Base-by-base conservation (phyloP, 2,329 filamentous ascomycete species). In the Thelonectria olida region DNA sequence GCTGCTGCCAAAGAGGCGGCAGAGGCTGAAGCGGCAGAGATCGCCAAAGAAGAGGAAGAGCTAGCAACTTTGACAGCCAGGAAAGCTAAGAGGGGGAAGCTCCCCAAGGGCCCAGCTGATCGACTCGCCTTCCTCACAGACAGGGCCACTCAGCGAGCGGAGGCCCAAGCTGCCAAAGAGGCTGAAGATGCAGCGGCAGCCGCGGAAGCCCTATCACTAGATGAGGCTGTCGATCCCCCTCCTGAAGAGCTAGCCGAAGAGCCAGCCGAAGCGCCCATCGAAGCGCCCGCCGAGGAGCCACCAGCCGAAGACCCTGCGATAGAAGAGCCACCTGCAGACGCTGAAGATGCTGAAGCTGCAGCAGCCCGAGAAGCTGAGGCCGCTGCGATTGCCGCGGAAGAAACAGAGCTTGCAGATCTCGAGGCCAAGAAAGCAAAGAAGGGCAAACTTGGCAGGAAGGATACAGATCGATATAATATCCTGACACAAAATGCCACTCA, bases 41-140 rank as follows among this genome's bases (percentile, higher is more conserved):
- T 60, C 36, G 44, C 57, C 17, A 51, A 54, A 20, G 76, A 81
- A 60, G 78, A 75, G 5, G 76, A 78, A 41, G 79, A 82, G 66
- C 78, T 78, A 23, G 76, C 75, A 17, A 73, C 74, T 13, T 74
- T 74, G 56, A 75, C 77, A 51, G 76, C 76, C 5, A 70, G 66
- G 59, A 70, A 68, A 31, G 28, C 50, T 41, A 82, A 81, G 70
- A 78, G 77, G 58, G 62, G 62, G 2, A 60, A 57, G 12, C 31
- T 63, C 12, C 7, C 20, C 5, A 63, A 61, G 17, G 61, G 61
- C n/a, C n/a, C n/a, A 9, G 56, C 52, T 10, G 61, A 63, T 2
- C 56, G 61, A 13, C 44, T 60, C 28, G 44, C 49, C 25, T 8
- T 56, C 10, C 57, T 63, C 12, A 54, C 61, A 5, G 61, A 62